Percentiles rank a stretch among this genome's conserved stretches.
Evolutionary conservation across 306 rosid genomes (phyloP).

Genomic region (peach (Prunus persica)): DNA sequence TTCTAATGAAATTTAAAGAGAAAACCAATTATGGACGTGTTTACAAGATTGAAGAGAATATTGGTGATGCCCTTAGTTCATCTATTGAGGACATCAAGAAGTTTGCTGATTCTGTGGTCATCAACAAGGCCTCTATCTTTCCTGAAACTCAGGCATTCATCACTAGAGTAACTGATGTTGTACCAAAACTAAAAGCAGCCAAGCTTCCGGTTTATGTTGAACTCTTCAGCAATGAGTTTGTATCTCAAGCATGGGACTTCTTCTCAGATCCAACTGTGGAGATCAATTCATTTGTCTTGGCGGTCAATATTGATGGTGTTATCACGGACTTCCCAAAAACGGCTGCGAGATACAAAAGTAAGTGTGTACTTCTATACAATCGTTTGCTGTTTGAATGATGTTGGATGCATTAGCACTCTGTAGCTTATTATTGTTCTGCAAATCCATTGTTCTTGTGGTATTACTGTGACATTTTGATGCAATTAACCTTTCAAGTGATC

Average conservation of each 20-base stretch:
- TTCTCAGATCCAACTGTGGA: conserved; percentile 84
- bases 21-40: conserved; percentile 57
- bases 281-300: conserved; percentile 58
- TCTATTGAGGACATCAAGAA: conserved; percentile 58
- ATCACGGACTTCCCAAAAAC: conserved; percentile 83
- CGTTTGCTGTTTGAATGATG: not conserved
- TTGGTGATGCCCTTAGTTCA: conserved; percentile 40
- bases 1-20: conserved; percentile 55
- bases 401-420: not conserved
- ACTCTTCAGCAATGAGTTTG: conserved; percentile 84
- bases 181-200: conserved; percentile 34
- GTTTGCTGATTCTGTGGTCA: conserved; percentile 64
- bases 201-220: conserved; percentile 73
- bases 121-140: conserved; percentile 56
- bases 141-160: conserved; percentile 28
- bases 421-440: not conserved
- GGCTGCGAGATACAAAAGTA: conserved; percentile 79
- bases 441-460: not conserved
- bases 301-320: conserved; percentile 49
- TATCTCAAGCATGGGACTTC: conserved; percentile 92
- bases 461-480: not conserved
- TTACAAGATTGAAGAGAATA: conserved; percentile 53
- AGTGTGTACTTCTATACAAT: conserved; percentile 29
- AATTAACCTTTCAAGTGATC: not conserved
- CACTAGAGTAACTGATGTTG: conserved; percentile 29